phyloP scores from a whole-genome alignment of 2,329 filamentous ascomycete species.

The Scytalidium sp. region DNA sequence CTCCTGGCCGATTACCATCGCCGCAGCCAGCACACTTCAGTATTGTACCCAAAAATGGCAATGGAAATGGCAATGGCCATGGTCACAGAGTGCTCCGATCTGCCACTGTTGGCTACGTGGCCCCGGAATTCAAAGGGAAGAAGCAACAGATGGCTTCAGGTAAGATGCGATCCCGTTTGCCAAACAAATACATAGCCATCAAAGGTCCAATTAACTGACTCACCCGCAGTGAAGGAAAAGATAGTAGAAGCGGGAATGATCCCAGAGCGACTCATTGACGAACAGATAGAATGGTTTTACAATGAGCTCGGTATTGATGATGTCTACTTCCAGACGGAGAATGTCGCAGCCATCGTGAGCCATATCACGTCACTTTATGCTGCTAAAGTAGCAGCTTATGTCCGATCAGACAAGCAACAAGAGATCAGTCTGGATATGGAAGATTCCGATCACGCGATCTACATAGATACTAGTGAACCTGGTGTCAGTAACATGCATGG shows the following conservation, averaged over 20 bases:
- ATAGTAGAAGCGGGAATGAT: conserved; percentile 74
- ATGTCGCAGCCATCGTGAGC: conserved; percentile 80
- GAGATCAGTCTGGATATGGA: conserved; percentile 97
- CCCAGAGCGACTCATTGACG: conserved; percentile 75
- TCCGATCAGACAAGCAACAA: conserved; percentile 87
- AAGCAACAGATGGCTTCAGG: conserved; percentile 82
- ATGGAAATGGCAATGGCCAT: conserved; percentile 49
- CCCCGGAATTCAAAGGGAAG: conserved; percentile 92
- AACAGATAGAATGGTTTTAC: conserved; percentile 95
- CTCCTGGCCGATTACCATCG: conserved; percentile 53
- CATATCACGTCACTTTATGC: conserved; percentile 96
- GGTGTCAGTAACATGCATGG: conserved; percentile 74
- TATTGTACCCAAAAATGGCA: conserved; percentile 53
- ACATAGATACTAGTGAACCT: conserved; percentile 95
- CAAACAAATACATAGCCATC: conserved; percentile 1
- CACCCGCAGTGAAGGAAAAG: conserved; percentile 60
- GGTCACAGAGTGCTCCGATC: conserved; percentile 77
- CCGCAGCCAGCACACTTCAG: conserved; percentile 85
- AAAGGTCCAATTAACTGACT: conserved; percentile 6
- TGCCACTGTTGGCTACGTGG: conserved; percentile 89
- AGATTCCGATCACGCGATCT: conserved; percentile 89
- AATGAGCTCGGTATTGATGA: conserved; percentile 96
- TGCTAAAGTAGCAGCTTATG: conserved; percentile 91
- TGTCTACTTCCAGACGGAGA: conserved; percentile 95
- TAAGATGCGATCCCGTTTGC: conserved; percentile 36